Evolutionary conservation across 2,329 filamentous ascomycete species (phyloP).

Genomic region (Amauroascus verrucosus): DNA sequence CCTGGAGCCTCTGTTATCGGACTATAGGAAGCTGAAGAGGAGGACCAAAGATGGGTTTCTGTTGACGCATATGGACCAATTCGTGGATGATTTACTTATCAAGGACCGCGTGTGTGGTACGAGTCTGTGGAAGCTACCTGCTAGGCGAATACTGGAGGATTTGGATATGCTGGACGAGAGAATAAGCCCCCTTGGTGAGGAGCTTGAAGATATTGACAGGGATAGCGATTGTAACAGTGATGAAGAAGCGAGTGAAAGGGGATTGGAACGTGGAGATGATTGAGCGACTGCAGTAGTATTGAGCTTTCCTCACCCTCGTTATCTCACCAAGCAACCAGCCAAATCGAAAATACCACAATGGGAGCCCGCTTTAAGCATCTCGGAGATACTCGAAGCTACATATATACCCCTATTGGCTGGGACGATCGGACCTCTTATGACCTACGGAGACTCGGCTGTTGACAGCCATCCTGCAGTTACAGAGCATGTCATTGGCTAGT

Average conservation of each 20-base stretch:
- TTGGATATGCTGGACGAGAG: conserved; percentile 76
- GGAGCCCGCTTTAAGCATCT: no score
- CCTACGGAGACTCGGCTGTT: no score
- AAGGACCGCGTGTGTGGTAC: conserved; percentile 89
- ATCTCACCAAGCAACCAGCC: no score
- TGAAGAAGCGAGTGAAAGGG: conserved; percentile 19
- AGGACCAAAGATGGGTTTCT: conserved; percentile 62
- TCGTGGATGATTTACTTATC: conserved; percentile 80
- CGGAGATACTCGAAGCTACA: no score
- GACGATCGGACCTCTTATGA: no score
- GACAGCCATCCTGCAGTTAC: no score
- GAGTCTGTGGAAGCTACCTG: conserved; percentile 82
- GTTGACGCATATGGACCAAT: conserved; percentile 78
- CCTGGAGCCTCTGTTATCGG: conserved; percentile 72
- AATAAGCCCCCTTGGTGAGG: conserved; percentile 69
- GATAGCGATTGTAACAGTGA: conserved; percentile 22
- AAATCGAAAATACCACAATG: no score
- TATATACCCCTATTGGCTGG: no score
- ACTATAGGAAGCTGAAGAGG: conserved; percentile 72
- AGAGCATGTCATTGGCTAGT: no score
- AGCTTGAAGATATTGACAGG: conserved; percentile 38
- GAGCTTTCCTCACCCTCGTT: background rate
- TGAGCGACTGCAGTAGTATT: conserved; percentile 16
- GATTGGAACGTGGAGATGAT: conserved; percentile 20
- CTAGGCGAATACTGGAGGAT: conserved; percentile 73